Percentiles rank a stretch among this genome's conserved stretches.
phyloP scores from a whole-genome alignment of 1,284 basidiomycete species.

The Ustilago xerochloae region DNA sequence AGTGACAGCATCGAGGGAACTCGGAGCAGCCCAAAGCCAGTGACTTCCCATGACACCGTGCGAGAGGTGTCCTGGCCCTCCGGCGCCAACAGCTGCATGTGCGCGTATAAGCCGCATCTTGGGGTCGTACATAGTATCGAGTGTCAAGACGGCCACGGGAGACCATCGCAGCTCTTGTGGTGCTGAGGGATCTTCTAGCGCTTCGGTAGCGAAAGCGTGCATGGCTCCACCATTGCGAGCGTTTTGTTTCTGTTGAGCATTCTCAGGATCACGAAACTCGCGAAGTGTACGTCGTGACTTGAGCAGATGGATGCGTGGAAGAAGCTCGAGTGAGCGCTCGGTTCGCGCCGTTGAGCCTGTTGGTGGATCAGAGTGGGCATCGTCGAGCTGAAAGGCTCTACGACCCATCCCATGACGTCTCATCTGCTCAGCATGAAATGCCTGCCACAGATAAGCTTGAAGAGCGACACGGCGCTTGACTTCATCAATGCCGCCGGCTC shows the following conservation, averaged over 20 bases:
- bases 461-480: constrained; percentile 45
- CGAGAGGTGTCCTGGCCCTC: constrained; percentile 25
- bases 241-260: constrained; percentile 45
- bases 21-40: constrained; percentile 54
- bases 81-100: constrained; percentile 48
- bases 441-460: constrained; percentile 56
- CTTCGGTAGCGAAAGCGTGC: constrained; percentile 41
- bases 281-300: constrained; percentile 27
- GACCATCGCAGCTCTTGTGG: constrained; percentile 26
- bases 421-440: constrained; percentile 58
- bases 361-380: constrained; percentile 9
- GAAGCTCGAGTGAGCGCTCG: constrained; percentile 13
- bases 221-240: constrained; percentile 49
- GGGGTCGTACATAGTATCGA: constrained; percentile 46
- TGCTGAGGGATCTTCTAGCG: constrained; percentile 29
- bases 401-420: constrained; percentile 47
- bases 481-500: constrained; percentile 27
- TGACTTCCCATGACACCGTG: constrained; percentile 54
- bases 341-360: background rate
- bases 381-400: constrained; percentile 49
- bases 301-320: constrained; percentile 47
- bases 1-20: constrained; percentile 29
- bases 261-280: constrained; percentile 49
- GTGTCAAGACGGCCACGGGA: constrained; percentile 44
- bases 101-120: constrained; percentile 44